Percentiles rank a stretch among this genome's conserved stretches.
phyloP scores from a whole-genome alignment of 129 eudicot species.

The Flaveria ramosissima region DNA sequence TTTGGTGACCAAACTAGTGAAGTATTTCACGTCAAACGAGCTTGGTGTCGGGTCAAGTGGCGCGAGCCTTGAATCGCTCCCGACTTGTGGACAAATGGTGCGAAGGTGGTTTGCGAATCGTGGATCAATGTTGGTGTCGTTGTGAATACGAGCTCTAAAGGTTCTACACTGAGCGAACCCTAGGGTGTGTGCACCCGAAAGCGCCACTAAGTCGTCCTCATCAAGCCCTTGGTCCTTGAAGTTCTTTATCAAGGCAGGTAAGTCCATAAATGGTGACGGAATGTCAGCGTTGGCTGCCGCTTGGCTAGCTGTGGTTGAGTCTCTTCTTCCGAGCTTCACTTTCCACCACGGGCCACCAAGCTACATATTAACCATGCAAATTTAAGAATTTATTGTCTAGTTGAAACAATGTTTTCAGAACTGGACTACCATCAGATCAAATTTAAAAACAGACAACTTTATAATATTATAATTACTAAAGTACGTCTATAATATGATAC shows the following conservation, averaged over 20 bases:
- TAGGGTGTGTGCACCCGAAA: constrained; percentile 53
- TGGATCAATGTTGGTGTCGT: constrained; percentile 28
- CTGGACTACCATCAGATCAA: too few relatives aligned
- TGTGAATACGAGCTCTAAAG: constrained; percentile 26
- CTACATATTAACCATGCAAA: constrained; percentile 1
- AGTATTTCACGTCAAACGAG: constrained; percentile 33
- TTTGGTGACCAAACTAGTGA: constrained; percentile 20
- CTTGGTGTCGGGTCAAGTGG: constrained; percentile 39
- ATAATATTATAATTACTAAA: too few relatives aligned
- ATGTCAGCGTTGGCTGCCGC: constrained; percentile 25
- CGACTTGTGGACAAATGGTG: constrained; percentile 30
- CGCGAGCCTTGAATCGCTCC: constrained; percentile 26
- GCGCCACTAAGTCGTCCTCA: constrained; percentile 52
- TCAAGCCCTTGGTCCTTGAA: constrained; percentile 51
- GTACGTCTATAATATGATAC: too few relatives aligned
- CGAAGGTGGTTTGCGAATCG: constrained; percentile 25
- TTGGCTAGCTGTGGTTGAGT: constrained; percentile 38
- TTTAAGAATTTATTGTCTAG: too few relatives aligned
- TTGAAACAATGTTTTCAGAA: too few relatives aligned
- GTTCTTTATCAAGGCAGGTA: constrained; percentile 24
- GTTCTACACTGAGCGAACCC: constrained; percentile 31
- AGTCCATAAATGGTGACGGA: constrained; percentile 39
- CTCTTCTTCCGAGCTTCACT: constrained; percentile 44
- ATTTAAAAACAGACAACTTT: too few relatives aligned
- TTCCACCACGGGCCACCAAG: constrained; percentile 47